Evolutionary conservation across 2,329 filamentous ascomycete species (phyloP), one percentile per base, ranked within the genome.

Genomic region (Didymella arachidicola): DNA sequence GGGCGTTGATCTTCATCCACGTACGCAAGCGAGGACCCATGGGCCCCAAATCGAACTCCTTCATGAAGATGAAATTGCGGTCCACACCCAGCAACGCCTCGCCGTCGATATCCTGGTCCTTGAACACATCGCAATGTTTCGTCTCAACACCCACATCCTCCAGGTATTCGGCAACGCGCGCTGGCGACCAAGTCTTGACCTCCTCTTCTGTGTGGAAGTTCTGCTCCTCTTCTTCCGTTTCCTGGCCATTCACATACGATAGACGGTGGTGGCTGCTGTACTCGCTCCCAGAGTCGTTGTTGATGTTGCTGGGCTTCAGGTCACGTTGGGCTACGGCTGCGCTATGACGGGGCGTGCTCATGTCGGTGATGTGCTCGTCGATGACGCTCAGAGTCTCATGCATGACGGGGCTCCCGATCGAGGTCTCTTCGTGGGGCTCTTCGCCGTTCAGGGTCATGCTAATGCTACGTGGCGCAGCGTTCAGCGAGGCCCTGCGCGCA

Each of bases 341-440:
- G 70, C 82, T 83, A 61, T 86, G 84, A 25, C 85, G 82, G 53
- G 85, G 85, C 6, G 83, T 86, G 73, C 83, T 85, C 79, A 98
- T 86, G 74, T 97, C 91, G 41, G 92, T 97, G 68, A 98, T 97
- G 74, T 97, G 94, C 78, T 98, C 94, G 75, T 98, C 90, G 70
- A 98, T 98, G 58, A 98, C 94, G 71, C 93, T 97, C 50, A 98
- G 80, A 0, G 94, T 97, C 76, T 98, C 93, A 74, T 93, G 93
- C 82, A 98, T 90, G 48, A 97, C 93, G 11, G 91, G 90, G 72
- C 87, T 90, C 53, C 88, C 86, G 66, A 75, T 87, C 45, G 65
- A 60, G 39, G 66, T 64, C 38, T 74, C 68, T 25, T 74, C 86
- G 61, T 46, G 86, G 30, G 65, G 64, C 26, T 62, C 53, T 26